Conservation (phyloP, 805 yeast species). For the Nakazawaea peltata region DNA sequence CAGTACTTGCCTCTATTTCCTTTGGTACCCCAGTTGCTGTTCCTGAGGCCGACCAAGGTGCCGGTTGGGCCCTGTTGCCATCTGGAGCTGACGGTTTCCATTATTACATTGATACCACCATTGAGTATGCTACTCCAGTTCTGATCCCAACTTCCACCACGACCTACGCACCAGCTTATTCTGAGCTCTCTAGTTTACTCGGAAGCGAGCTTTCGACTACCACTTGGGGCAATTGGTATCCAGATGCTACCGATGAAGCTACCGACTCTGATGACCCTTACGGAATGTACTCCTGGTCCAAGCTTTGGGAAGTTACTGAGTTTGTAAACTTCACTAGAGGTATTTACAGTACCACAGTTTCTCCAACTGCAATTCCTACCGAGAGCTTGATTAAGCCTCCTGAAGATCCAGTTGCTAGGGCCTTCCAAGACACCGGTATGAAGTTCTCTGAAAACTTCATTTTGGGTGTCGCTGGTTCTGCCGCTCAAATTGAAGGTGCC, state of each 20-base stretch:
- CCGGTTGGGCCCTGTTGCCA: no score
- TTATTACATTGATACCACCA: slow-evolving; percentile 7
- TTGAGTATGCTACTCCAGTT: slow-evolving; percentile 4
- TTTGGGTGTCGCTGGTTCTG: slow-evolving; percentile 26
- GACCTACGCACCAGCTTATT: slow-evolving; percentile 17
- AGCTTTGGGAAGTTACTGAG: slow-evolving; percentile 6
- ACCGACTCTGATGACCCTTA: slow-evolving; percentile 7
- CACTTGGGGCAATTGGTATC: slow-evolving; percentile 10
- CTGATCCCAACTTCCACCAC: slow-evolving; percentile 7
- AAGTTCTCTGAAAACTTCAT: slow-evolving; percentile 12
- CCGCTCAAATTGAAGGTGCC: slow-evolving; percentile 29
- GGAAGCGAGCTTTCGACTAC: slow-evolving; percentile 5
- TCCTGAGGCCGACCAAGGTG: no score
- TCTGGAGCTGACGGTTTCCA: not conserved
- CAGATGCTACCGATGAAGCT: slow-evolving; percentile 2
- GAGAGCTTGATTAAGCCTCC: slow-evolving; percentile 7
- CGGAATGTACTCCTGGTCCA: slow-evolving; percentile 8
- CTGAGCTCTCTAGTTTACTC: slow-evolving; percentile 1
- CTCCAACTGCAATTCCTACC: slow-evolving; percentile 10
- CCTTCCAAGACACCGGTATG: slow-evolving; percentile 2
- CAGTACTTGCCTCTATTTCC: no score
- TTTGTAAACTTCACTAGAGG: slow-evolving; percentile 8
- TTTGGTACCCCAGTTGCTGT: no score
- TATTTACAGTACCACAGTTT: slow-evolving; percentile 10
- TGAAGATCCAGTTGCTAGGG: slow-evolving; percentile 6